phyloP scores from a whole-genome alignment of 805 yeast genomes.

The Grigorovia humatica region DNA sequence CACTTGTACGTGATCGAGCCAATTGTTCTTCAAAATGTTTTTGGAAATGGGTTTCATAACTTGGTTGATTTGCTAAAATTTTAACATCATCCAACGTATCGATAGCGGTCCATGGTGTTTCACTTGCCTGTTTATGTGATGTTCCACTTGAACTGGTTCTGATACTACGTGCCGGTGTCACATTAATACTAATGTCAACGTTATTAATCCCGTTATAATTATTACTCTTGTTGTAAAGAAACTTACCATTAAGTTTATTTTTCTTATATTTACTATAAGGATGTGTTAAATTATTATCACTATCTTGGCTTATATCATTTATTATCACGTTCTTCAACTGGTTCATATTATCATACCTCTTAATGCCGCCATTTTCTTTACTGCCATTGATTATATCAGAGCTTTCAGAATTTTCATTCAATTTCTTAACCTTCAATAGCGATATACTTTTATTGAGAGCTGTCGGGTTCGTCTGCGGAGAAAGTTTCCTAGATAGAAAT shows the following conservation, averaged over 20 bases:
- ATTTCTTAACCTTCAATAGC: background rate
- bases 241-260: background rate
- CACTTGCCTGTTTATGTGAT: constrained; percentile 37
- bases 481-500: background rate
- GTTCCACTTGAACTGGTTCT: background rate
- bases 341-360: background rate
- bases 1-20: constrained; percentile 45
- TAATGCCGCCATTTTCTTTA: background rate
- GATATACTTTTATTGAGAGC: background rate
- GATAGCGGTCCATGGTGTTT: constrained; percentile 69
- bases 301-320: background rate
- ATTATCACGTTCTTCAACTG: background rate
- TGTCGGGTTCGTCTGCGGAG: background rate
- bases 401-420: background rate
- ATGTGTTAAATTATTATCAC: background rate
- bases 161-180: background rate
- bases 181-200: background rate
- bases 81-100: constrained; percentile 77
- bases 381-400: background rate
- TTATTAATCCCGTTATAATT: background rate
- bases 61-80: constrained; percentile 40
- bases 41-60: constrained; percentile 37
- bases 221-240: background rate
- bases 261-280: background rate
- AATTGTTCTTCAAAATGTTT: constrained; percentile 30